Base-by-base conservation (phyloP, 1,284 basidiomycete genomes). In the Heterobasidion annosum region DNA sequence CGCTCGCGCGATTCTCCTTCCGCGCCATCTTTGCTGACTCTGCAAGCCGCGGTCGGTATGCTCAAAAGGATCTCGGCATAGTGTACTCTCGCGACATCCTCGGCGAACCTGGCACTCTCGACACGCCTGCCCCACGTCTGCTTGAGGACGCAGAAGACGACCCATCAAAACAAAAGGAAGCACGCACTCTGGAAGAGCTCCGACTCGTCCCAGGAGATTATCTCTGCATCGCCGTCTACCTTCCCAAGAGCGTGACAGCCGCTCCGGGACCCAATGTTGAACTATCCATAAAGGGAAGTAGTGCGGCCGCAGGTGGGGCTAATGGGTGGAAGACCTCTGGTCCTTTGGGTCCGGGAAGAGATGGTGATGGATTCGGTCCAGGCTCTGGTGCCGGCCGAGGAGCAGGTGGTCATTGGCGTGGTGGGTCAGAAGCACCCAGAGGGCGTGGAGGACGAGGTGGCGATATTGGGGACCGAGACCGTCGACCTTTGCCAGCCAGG, bases 1-100 rank as follows among this genome's bases (percentile, higher is more conserved):
- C 88, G 1, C 79, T 88, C 44, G 86, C 85, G 0, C 81, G 85
- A 19, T 90, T 85, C 68, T 79, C 82, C 10, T 91, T 91, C 74
- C 79, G 83, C 37, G 81, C 85, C 4, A 78, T 90, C 43, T 91
- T 84, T 60, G 84, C 85, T 1, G 88, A 91, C 65, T 72, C 83
- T 8, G 73, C 76, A 6, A 80, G 78, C 63, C 82, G 83, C 61
- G 88, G 88, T 5, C 77, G 78, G 16, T 85, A 82, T 59, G 69
- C 82, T 0, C 77, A 80, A 64, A 89, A 89, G 68, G 88, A 91
- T 47, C 77, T 91, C 45, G 88, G 88, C 18, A 79, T 78, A 61
- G 83, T 91, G 45, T 86, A 86, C 66, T 85, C 87, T 34, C 82
- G 87, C 58, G 88, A 91, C 68, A 84, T 90, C 59, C 77, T 89